Evolutionary conservation across 108 stramenopile genomes (phyloP).

Genomic region (Mayamaea pseudoterrestris): DNA sequence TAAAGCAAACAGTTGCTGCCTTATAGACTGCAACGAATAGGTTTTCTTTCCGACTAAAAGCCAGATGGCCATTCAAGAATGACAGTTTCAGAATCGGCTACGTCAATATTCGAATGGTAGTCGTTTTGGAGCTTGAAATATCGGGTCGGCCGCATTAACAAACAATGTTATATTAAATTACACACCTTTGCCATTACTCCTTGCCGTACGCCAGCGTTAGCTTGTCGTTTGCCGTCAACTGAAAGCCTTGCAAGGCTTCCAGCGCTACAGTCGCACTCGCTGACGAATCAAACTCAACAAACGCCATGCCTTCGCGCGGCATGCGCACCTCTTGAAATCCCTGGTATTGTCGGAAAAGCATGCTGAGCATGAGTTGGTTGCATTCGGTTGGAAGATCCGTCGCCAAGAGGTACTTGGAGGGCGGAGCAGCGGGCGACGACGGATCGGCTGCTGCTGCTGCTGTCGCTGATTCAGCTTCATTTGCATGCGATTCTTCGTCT

Average conservation of each 20-base stretch:
- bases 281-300: conserved; percentile 84
- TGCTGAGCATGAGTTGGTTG: conserved; percentile 86
- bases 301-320: conserved; percentile 65
- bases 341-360: conserved; percentile 87
- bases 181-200: conserved; percentile 24
- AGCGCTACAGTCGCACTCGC: conserved; percentile 78
- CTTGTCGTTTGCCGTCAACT: conserved; percentile 66
- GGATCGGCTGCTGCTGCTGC: not conserved
- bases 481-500: conserved; percentile 6
- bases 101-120: no score
- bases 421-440: conserved; percentile 17
- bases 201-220: conserved; percentile 77
- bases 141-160: no score
- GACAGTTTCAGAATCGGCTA: no score
- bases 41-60: no score
- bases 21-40: no score
- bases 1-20: conserved; percentile 29
- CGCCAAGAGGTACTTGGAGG: conserved; percentile 65
- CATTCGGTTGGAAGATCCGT: conserved; percentile 59
- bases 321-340: conserved; percentile 83
- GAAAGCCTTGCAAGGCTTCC: conserved; percentile 84
- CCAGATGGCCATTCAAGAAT: no score
- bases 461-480: conserved; percentile 7
- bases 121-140: no score
- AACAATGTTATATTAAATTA: no score